These are phyloP conservation scores for Helotiales sp. DNA, from an alignment of 2,329 filamentous ascomycete genomes.

Conservation along the genomic window DNA sequence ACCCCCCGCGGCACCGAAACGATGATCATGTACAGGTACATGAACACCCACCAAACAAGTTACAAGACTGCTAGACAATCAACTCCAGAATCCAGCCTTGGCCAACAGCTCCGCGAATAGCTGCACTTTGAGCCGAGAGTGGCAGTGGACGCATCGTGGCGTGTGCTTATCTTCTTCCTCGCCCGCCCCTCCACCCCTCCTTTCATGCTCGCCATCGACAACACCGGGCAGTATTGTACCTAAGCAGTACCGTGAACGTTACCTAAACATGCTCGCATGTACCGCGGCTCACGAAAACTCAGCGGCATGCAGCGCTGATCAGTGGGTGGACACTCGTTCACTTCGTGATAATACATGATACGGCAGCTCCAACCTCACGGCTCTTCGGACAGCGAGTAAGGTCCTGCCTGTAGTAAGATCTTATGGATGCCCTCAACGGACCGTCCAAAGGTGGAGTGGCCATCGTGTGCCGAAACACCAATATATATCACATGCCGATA, in stretches of 20 bases:
- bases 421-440: neutral
- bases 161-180: constrained; percentile 23
- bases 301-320: neutral
- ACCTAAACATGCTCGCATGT: neutral
- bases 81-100: too few relatives aligned
- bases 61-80: neutral
- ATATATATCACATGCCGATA: neutral
- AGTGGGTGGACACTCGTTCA: neutral
- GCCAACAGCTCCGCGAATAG: neutral
- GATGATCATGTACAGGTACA: constrained; percentile 24
- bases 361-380: too few relatives aligned
- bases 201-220: neutral
- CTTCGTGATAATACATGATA: too few relatives aligned
- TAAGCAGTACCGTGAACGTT: neutral
- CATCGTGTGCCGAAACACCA: neutral
- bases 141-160: constrained; percentile 27
- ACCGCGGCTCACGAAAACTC: neutral
- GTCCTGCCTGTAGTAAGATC: neutral
- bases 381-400: neutral
- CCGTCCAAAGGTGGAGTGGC: neutral
- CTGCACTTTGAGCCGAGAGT: constrained; percentile 1
- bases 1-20: constrained; percentile 17
- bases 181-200: constrained; percentile 3
- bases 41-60: constrained; percentile 6
- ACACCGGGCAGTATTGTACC: neutral